Base-by-base conservation (phyloP, 139 green algal genomes). In the Prasinococcaceae sp. region DNA sequence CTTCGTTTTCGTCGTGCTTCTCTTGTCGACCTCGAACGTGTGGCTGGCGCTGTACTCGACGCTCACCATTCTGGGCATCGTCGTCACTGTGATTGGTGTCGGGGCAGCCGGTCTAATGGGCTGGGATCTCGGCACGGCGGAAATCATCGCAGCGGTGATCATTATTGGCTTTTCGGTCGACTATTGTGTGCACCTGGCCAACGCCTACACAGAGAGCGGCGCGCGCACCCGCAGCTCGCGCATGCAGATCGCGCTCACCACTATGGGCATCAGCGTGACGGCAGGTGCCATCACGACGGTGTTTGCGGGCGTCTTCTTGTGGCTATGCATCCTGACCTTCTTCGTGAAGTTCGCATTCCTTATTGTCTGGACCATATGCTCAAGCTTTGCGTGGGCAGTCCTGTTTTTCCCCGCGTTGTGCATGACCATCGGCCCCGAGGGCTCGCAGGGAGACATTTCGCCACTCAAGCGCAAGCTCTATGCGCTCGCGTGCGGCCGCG, bases 271-370 rank as follows among this genome's bases (percentile, higher is more conserved):
- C 30, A 66, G 48, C 12, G 58, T 76, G 14, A 63, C 55, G 14
- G 68, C 61, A 32, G 63, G 60, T 30, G 61, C 68, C 23, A 54
- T 66, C 23, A 76, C 68, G 12, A 76, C 68, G 3, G 50, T 69
- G 5, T 46, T 68, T 26, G 61, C 57, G 9, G 68, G 45, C 27
- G 29, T 61, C 2, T 65, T 65, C 24, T 45, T 76, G 9, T 76
- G 57, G 52, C 47, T 47, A 24, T 61, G 55, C 46, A 43, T 52
- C 17, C 44, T 76, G 20, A 50, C 47, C 44, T 76, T 76, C 47
- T 76, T 76, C 61, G 40, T 43, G 6, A 76, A 76, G 55, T 76
- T 76, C 43, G 68, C 68, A 23, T 76, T 76, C 50, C 53, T 71
- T 26, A 68, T 76, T 37, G 66, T 50, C 30, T 51, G 47, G 16